Evolutionary conservation across 805 yeast species (phyloP).

Genomic region (Hanseniaspora taiwanica): DNA sequence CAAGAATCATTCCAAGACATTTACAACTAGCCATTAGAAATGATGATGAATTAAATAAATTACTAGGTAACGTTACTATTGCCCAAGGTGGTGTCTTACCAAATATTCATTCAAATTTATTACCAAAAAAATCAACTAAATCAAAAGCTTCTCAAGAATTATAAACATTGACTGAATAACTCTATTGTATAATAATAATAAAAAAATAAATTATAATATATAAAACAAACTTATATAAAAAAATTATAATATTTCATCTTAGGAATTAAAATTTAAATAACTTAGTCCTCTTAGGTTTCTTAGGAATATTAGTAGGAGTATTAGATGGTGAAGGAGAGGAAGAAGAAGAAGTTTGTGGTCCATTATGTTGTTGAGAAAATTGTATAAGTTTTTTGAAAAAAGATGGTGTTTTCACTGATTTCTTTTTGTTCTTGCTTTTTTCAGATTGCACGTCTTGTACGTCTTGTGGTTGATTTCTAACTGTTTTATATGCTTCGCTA

Average conservation of each 20-base stretch:
- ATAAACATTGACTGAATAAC: constrained; percentile 23
- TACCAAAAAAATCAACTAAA: constrained; percentile 63
- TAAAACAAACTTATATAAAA: no score
- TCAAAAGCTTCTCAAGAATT: constrained; percentile 56
- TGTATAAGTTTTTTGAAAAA: neutral
- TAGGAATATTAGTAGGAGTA: no score
- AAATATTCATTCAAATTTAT: constrained; percentile 86
- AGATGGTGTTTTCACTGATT: no score
- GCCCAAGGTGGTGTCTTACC: constrained; percentile 99
- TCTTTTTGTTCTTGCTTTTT: neutral
- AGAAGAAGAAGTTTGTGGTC: no score
- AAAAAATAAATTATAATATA: neutral
- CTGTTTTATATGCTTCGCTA: no score
- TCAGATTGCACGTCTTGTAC: no score
- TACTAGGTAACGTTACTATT: constrained; percentile 84
- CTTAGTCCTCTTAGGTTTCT: no score
- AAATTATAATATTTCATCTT: no score
- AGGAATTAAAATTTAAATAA: no score
- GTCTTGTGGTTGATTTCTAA: no score
- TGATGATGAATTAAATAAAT: constrained; percentile 95
- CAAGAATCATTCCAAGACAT: constrained; percentile 98
- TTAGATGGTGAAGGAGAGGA: no score
- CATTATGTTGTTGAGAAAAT: neutral
- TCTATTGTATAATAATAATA: neutral
- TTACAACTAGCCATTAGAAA: constrained; percentile 97